Conservation (phyloP, 1,139 yeast species). For the Wickerhamomyces sp. region DNA sequence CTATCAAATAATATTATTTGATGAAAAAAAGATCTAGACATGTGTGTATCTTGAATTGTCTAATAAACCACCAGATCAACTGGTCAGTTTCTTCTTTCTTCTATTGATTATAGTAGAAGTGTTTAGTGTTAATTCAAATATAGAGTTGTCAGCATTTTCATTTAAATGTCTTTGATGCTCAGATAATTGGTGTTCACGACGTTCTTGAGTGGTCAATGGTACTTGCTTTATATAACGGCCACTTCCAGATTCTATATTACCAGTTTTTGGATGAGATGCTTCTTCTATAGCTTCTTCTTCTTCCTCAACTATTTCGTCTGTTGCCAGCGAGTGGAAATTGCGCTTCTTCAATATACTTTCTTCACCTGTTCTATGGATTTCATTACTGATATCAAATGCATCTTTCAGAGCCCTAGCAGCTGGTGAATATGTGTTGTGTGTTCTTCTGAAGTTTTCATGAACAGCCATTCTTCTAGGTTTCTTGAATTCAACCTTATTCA, state of each 20-base stretch:
- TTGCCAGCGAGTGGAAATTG: constrained; percentile 26
- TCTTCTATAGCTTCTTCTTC: constrained; percentile 21
- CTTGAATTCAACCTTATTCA: constrained; percentile 21
- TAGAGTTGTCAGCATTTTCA: not conserved
- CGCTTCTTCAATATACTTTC: constrained; percentile 55
- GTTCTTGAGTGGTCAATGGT: constrained; percentile 7
- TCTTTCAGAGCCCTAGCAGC: constrained; percentile 91
- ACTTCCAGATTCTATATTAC: constrained; percentile 13
- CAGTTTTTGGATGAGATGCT: constrained; percentile 6
- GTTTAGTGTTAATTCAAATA: constrained; percentile 67
- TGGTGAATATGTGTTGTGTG: constrained; percentile 54
- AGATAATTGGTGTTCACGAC: constrained; percentile 6
- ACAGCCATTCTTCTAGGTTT: constrained; percentile 17
- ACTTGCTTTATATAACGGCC: constrained; percentile 18
- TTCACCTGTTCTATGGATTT: constrained; percentile 90
- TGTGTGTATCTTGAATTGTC: not conserved
- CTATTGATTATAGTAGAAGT: constrained; percentile 82
- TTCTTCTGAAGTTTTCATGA: constrained; percentile 17
- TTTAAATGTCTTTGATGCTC: constrained; percentile 9
- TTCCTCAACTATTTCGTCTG: constrained; percentile 17
- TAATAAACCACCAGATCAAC: constrained; percentile 10
- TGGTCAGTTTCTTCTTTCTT: constrained; percentile 42
- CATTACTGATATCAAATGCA: constrained; percentile 91
- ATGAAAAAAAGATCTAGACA: no score
- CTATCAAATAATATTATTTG: no score